Conservation (phyloP, 768 basidiomycete genomes). For the Cystobasidiopsis lactophilus region DNA sequence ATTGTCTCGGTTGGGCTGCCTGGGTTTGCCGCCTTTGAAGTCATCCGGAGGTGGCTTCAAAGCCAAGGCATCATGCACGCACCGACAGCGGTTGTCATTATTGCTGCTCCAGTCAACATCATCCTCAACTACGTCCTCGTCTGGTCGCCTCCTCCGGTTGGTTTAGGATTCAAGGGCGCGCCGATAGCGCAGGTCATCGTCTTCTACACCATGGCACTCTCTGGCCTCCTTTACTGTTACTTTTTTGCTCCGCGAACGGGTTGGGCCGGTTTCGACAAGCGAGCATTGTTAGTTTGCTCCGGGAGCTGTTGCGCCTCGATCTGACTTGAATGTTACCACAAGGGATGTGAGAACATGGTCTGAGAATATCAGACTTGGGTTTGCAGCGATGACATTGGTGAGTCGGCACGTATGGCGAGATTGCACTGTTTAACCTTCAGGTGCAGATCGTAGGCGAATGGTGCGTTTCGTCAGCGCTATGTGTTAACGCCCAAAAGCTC, state of each 20-base stretch:
- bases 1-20: not conserved
- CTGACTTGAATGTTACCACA: too few relatives aligned
- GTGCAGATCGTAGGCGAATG: too few relatives aligned
- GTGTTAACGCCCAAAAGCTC: too few relatives aligned
- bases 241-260: conserved; percentile 39
- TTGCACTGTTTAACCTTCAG: too few relatives aligned
- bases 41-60: not conserved
- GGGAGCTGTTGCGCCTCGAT: too few relatives aligned
- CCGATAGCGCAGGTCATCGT: not conserved
- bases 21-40: not conserved
- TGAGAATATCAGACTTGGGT: too few relatives aligned
- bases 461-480: too few relatives aligned
- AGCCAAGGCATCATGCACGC: not conserved
- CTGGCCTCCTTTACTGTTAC: conserved; percentile 23
- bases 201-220: conserved; percentile 6
- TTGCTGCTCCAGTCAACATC: not conserved
- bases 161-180: not conserved
- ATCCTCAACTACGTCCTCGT: not conserved
- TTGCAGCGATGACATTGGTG: too few relatives aligned
- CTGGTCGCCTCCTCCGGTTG: not conserved
- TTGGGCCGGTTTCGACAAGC: conserved; percentile 51
- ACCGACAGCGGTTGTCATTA: not conserved
- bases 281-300: conserved; percentile 45
- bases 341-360: too few relatives aligned
- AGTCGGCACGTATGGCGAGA: too few relatives aligned